phyloP scores from a whole-genome alignment of 2,329 filamentous ascomycete species.

The Cercospora canescens region DNA sequence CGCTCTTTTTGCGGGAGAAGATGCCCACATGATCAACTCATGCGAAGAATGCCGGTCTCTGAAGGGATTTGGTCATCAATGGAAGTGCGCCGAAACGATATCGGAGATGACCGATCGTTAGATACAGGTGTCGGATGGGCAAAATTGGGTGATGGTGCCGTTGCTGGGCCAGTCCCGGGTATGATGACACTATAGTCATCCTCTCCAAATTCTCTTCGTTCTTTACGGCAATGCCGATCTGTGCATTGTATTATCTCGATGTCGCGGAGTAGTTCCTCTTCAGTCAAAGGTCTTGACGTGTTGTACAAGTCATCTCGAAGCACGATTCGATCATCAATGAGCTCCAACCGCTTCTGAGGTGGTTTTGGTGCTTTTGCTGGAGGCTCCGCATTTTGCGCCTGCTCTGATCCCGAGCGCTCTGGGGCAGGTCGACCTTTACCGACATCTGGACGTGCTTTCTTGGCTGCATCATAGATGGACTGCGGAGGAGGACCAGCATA shows the following conservation, averaged over 20 bases:
- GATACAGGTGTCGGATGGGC: neutral
- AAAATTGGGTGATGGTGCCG: neutral
- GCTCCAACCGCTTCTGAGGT: neutral
- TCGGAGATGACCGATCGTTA: neutral
- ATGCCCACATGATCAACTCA: no score
- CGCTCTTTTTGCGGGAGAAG: no score
- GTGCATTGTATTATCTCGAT: conserved; percentile 1
- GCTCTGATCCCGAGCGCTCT: neutral
- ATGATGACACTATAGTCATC: neutral
- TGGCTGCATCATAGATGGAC: neutral
- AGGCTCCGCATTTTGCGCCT: neutral
- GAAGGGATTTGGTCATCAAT: no score
- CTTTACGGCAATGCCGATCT: conserved; percentile 7
- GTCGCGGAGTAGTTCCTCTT: conserved; percentile 1
- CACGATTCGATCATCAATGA: neutral
- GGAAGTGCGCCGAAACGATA: neutral
- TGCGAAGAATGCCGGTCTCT: no score
- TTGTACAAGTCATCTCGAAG: conserved; percentile 6
- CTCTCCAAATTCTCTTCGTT: neutral
- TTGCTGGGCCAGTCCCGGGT: neutral
- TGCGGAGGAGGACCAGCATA: neutral
- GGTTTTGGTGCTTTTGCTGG: conserved; percentile 1
- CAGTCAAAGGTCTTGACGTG: conserved; percentile 1
- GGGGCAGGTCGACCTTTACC: neutral
- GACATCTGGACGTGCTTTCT: neutral